Percentiles rank a stretch among this genome's conserved stretches.
phyloP scores from a whole-genome alignment of 345 rosid genomes.

The Laguncularia racemosa region DNA sequence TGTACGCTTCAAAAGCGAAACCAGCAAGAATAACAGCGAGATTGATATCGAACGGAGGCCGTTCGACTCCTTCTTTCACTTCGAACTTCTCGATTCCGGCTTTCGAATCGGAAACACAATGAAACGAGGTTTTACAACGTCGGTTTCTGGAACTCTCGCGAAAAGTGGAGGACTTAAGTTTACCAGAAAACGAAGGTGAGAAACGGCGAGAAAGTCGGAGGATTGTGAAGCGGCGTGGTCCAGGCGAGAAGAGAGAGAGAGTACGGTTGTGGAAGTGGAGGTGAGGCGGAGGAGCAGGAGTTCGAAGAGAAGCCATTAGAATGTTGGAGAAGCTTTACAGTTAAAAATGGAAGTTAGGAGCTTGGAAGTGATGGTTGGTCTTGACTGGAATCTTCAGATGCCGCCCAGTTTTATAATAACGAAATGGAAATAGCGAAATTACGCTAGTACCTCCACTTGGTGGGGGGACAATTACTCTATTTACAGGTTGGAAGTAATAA shows the following conservation, averaged over 20 bases:
- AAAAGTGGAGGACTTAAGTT: conserved; percentile 11
- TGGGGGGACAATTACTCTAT: too few species aligned
- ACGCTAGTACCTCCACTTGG: too few species aligned
- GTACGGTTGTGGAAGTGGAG: conserved; percentile 1
- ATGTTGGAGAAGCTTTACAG: too few species aligned
- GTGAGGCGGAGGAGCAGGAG: conserved; percentile 2
- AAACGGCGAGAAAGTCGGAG: conserved; percentile 19
- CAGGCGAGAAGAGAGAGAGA: conserved; percentile 5
- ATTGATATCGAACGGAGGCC: conserved; percentile 80
- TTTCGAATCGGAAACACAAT: conserved; percentile 28
- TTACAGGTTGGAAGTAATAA: too few species aligned
- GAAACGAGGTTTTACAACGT: conserved; percentile 13
- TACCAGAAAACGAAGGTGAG: conserved; percentile 12
- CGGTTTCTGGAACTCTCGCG: conserved; percentile 13
- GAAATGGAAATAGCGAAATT: too few species aligned
- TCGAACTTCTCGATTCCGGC: conserved; percentile 24
- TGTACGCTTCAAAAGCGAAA: conserved; percentile 88
- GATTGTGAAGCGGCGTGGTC: conserved; percentile 13
- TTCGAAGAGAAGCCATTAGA: conserved; percentile 24
- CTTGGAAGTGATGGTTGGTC: too few species aligned
- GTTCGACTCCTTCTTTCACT: conserved; percentile 22
- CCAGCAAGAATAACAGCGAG: conserved; percentile 94
- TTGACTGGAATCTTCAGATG: too few species aligned
- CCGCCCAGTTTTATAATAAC: too few species aligned
- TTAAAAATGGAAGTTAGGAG: too few species aligned